Base-by-base conservation (phyloP, 1,284 basidiomycete genomes). In the Boletus sp. region DNA sequence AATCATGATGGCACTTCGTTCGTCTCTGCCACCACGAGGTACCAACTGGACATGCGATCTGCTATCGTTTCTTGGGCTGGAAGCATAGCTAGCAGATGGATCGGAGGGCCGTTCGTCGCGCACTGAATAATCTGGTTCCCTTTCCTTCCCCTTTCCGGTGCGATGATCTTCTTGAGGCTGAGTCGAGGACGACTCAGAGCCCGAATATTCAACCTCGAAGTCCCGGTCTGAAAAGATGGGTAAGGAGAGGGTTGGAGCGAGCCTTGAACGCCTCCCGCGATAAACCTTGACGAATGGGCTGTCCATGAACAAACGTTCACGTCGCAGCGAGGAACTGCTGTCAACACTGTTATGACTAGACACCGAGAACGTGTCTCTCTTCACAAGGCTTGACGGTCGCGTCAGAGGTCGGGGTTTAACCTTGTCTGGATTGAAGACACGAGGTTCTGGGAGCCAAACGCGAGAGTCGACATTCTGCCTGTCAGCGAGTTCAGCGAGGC, bases 11-110 rank as follows among this genome's bases (percentile, higher is more conserved):
- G 51, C 25, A 9, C 66, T 68, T 31, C 30, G 55, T 28, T 63
- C 59, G 33, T 52, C 38, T 56, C 40, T 52, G 19, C 64, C 61
- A 27, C 59, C 52, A 31, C 56, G 55, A 43, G 66, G 55, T 35
- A 75, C 65, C 25, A 66, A 40, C 52, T 75, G 74, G 52, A 73
- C 43, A 50, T 71, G 74, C 28, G 64, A 73, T 56, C 58, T 63
- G 27, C 56, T 35, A 16, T 55, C 52, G 11, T 46, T 63, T 52
- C 61, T 54, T 35, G 62, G 59, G 14, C 49, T 55, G n/a, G 48
- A 16, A 23, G 44, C 11, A 31, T 50, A 40, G 14, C 13, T 53
- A 28, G 50, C 19, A 35, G 46, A 44, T 52, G 25, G 51, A 33
- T 63, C 62, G 17, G 35, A 52, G 47, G 52, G 50, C 23, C 33